Evolutionary conservation across 192 early-diverging fungal genomes (phyloP).

Genomic region (Coemansia sp.): DNA sequence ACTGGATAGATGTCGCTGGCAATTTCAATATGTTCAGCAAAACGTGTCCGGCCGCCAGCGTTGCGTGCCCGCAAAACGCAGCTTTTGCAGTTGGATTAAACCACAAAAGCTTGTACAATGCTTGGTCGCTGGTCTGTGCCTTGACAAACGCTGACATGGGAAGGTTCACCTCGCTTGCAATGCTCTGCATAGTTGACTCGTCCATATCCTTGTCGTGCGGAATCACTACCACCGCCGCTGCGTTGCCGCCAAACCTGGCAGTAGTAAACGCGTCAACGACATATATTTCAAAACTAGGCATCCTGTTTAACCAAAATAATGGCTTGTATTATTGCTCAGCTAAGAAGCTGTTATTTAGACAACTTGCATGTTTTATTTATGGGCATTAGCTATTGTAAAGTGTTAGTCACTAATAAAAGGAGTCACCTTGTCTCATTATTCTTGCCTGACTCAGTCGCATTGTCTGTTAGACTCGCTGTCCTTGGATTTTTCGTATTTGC

Average conservation of each 20-base stretch:
- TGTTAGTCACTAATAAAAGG: not conserved
- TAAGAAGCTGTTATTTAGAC: too few relatives aligned
- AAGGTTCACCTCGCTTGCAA: constrained; percentile 47
- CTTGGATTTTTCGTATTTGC: not conserved
- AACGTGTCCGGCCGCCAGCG: constrained; percentile 39
- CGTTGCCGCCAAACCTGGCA: constrained; percentile 27
- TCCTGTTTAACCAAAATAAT: not conserved
- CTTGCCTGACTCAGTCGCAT: not conserved
- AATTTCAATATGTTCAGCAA: constrained; percentile 18
- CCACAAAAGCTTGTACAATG: constrained; percentile 18
- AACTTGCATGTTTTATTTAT: too few relatives aligned
- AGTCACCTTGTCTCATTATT: not conserved
- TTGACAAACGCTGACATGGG: constrained; percentile 51
- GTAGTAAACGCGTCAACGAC: constrained; percentile 31
- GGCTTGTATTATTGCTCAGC: too few relatives aligned
- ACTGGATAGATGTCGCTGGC: not conserved
- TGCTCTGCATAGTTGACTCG: constrained; percentile 15
- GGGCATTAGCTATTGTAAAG: not conserved
- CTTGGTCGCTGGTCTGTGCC: not conserved
- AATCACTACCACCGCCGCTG: constrained; percentile 30
- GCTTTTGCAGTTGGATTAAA: constrained; percentile 28
- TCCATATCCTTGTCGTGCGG: constrained; percentile 2
- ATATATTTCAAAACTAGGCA: not conserved
- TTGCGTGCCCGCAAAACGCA: constrained; percentile 39
- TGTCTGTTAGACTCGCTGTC: not conserved